These are phyloP conservation scores for Dactylellina haptotyla DNA, from an alignment of 2,329 filamentous ascomycete species.

Conservation along the genomic window DNA sequence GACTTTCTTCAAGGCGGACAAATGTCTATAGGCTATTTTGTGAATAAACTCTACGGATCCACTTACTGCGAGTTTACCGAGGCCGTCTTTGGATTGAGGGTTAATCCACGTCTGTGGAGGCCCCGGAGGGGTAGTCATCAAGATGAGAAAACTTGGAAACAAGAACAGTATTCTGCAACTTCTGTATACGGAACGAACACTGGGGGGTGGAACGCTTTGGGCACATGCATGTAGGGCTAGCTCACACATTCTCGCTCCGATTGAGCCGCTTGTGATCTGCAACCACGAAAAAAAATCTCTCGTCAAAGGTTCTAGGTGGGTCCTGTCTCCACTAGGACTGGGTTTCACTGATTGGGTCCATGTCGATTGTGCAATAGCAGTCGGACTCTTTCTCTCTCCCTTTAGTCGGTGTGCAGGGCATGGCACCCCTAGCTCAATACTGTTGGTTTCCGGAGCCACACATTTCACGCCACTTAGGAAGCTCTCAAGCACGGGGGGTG, in stretches of 20 bases:
- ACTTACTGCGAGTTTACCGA: slow-evolving; percentile 33
- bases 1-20: background rate
- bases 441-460: background rate
- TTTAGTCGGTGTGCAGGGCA: slow-evolving; percentile 10
- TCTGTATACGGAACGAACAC: background rate
- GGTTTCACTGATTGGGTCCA: slow-evolving; percentile 14
- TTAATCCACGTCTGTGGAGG: slow-evolving; percentile 16
- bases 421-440: slow-evolving; percentile 18
- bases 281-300: slow-evolving; percentile 43
- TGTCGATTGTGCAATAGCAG: background rate
- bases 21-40: slow-evolving; percentile 27
- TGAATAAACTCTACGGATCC: slow-evolving; percentile 14
- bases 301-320: slow-evolving; percentile 34
- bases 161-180: background rate
- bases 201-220: background rate
- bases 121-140: background rate
- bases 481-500: too few species aligned
- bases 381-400: background rate
- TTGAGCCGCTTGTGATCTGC: slow-evolving; percentile 42
- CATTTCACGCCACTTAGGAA: background rate
- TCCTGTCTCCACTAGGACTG: slow-evolving; percentile 6
- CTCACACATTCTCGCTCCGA: slow-evolving; percentile 40
- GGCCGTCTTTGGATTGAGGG: slow-evolving; percentile 7
- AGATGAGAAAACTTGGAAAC: slow-evolving; percentile 32
- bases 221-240: slow-evolving; percentile 40